Conservation (phyloP, 345 rosid genomes). For the Moringa oleifera region DNA sequence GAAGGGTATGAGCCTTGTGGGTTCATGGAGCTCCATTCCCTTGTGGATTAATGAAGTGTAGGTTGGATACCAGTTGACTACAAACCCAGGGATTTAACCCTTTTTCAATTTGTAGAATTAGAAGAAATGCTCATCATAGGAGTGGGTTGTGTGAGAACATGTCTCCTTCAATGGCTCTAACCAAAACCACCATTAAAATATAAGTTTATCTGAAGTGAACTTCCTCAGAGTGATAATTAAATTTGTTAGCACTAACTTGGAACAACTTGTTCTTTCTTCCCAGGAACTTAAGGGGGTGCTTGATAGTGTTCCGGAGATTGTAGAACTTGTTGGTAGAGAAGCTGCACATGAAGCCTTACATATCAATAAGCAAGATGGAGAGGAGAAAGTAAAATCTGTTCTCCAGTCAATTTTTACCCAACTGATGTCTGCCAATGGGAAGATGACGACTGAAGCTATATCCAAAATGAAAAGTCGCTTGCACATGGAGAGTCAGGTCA, state of each 20-base stretch:
- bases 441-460: constrained; percentile 48
- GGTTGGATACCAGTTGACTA: no score
- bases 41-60: no score
- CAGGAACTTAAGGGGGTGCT: constrained; percentile 90
- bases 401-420: constrained; percentile 69
- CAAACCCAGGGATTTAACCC: no score
- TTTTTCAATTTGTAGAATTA: no score
- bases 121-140: no score
- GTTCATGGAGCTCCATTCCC: no score
- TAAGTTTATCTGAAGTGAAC: background rate
- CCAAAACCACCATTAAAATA: no score
- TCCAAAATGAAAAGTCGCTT: constrained; percentile 60
- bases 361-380: constrained; percentile 43
- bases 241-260: background rate
- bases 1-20: background rate
- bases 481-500: constrained; percentile 61
- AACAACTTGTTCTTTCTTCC: constrained; percentile 5
- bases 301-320: constrained; percentile 72
- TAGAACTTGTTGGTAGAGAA: constrained; percentile 62
- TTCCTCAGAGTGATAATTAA: background rate
- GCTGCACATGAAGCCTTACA: constrained; percentile 45
- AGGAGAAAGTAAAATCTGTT: constrained; percentile 49
- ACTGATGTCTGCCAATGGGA: constrained; percentile 76
- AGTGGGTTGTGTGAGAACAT: no score
- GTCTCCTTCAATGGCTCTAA: no score